Evolutionary conservation across 371 early-diverging fungal species (phyloP), one percentile per base, ranked within the genome.

Genomic region (Lichtheimia hyalospora): DNA sequence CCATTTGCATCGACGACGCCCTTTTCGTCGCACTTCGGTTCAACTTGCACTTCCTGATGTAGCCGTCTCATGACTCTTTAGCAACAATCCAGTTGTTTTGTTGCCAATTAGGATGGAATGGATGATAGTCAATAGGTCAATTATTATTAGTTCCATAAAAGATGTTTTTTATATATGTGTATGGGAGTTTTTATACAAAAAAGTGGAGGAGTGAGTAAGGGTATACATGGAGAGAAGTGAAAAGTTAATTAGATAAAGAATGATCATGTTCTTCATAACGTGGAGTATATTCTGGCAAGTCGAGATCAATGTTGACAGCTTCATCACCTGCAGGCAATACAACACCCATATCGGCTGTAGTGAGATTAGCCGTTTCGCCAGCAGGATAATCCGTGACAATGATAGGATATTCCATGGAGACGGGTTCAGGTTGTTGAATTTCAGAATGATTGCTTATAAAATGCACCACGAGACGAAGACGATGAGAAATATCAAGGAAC

Each of bases 261-360:
- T 27, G 27, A 27, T 27, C 27, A 27, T 55, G 53, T 15, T 41
- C 25, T 21, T 59, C 60, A 39, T 78, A 78, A 10, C 67, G 66
- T 41, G 79, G 79, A 5, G 79, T 78, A 49, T 79, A 79, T 59
- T 76, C 80, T 6, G 80, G 80, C 18, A 79, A 49, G 57, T 76
- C 80, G 2, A 79, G 54, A 55, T 79, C 80, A 5, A 79, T 63
- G 50, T 51, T 48, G 2, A 71, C 71, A 16, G 73, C 77, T 59
- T 79, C 80, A 28, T 79, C 79, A 34, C 57, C 46, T 46, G 46
- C 18, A 21, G n/a, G 46, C 46, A 21, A 21, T n/a, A 21, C 18
- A 5, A 21, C 46, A 18, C 18, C 18, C 7, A 21, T 5, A 21
- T 21, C 52, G 5, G n/a, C n/a, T n/a, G 52, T 10, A 27, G 7